Evolutionary conservation across 2,329 filamentous ascomycete species (phyloP).

Genomic region (Colletotrichum trifolii): DNA sequence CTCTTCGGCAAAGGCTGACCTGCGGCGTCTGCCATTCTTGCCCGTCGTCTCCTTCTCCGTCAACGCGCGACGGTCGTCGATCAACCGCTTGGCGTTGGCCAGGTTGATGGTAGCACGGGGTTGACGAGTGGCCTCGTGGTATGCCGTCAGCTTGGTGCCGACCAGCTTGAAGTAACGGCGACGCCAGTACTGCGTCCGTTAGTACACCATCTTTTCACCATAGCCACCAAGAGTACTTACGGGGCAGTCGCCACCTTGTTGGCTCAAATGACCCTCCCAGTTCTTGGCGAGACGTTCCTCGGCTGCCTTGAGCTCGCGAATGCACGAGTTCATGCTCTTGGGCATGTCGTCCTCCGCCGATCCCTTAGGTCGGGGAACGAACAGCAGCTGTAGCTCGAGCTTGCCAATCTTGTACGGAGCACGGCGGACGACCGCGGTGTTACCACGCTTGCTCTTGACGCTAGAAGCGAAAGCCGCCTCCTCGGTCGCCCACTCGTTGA

Average conservation of each 20-base stretch:
- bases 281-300: slow-evolving; percentile 81
- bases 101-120: slow-evolving; percentile 97
- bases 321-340: slow-evolving; percentile 98
- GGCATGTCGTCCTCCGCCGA: slow-evolving; percentile 95
- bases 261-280: slow-evolving; percentile 91
- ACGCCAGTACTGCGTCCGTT: slow-evolving; percentile 82
- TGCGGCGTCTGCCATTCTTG: slow-evolving; percentile 81
- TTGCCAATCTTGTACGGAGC: slow-evolving; percentile 98
- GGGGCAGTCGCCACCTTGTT: slow-evolving; percentile 97
- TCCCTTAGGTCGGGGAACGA: slow-evolving; percentile 91
- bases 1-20: slow-evolving; percentile 96
- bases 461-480: slow-evolving; percentile 82
- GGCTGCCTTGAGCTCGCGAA: slow-evolving; percentile 91
- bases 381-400: slow-evolving; percentile 91
- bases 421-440: slow-evolving; percentile 76
- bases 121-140: slow-evolving; percentile 94
- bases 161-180: slow-evolving; percentile 96
- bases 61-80: slow-evolving; percentile 88
- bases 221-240: slow-evolving; percentile 68
- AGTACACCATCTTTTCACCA: slow-evolving; percentile 50
- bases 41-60: slow-evolving; percentile 85
- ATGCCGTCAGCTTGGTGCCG: slow-evolving; percentile 91
- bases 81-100: slow-evolving; percentile 89
- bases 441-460: slow-evolving; percentile 92
- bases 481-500: slow-evolving; percentile 98